Evolutionary conservation across 257 asterid species (phyloP), one percentile per base, ranked within the genome.

Genomic region (Plantago elongata): DNA sequence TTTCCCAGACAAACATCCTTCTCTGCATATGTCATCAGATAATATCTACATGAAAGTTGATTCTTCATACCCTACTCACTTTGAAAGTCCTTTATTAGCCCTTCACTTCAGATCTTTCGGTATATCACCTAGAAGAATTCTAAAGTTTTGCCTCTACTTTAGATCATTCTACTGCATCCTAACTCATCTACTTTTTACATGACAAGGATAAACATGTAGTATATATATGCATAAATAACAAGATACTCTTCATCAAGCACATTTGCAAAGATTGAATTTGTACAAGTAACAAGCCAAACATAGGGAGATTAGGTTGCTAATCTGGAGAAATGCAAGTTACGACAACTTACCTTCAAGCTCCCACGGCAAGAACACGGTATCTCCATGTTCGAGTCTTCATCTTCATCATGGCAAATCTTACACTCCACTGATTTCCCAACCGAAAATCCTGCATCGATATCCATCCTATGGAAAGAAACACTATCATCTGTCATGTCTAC

Each of bases 321-420:
- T 3, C 2, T 22, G 9, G 7, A 0, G 12, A 51, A 51, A 17
- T 5, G 9, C 30, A 9, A 0, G 56, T 15, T 0, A 16, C 52
- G 2, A 27, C 4, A 2, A 58, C 29, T 49, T 66, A 90, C 97
- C 97, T 85, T 83, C 75, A 90, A 78, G 79, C 83, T 90, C 62
- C 97, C 97, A 59, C 94, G 83, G 64, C 97, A 90, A 16, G 88
- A 79, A 69, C 97, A 90, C 9, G 96, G 97, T 13, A 51, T 65
- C 79, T 90, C 97, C 97, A 90, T 90, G 78, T 77, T 85, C 5
- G 84, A 80, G 54, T 77, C 89, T 54, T 76, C 83, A 69, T 90
- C 96, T 40, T 78, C 97, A 10, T 90, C 96, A 13, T 90, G 96
- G 69, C 97, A 90, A 73, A 90, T 90, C 76, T 83, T 87, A 75